Conservation (phyloP, 495 filamentous ascomycete genomes). For the Neurospora sublineolata region DNA sequence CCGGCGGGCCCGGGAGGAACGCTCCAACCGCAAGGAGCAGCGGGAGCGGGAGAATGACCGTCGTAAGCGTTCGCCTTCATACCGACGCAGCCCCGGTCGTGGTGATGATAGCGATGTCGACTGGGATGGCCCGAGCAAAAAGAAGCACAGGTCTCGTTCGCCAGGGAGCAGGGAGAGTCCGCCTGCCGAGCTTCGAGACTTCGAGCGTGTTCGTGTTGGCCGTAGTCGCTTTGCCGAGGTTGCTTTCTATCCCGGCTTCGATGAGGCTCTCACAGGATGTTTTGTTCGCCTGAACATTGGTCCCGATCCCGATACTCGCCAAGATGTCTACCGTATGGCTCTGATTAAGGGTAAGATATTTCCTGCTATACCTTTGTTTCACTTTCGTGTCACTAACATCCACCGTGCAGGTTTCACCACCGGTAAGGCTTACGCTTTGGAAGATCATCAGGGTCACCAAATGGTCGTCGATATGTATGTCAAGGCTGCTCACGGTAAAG, state of each 20-base stretch:
- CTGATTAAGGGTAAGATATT: constrained; percentile 61
- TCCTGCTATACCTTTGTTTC: neutral
- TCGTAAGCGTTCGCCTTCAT: constrained; percentile 36
- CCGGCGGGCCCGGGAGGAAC: constrained; percentile 75
- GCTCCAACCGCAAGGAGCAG: constrained; percentile 63
- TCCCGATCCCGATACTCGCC: constrained; percentile 50
- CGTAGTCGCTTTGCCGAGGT: constrained; percentile 71
- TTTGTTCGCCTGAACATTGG: constrained; percentile 75
- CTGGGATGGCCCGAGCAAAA: constrained; percentile 41
- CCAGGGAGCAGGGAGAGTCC: constrained; percentile 37
- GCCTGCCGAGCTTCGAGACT: constrained; percentile 62
- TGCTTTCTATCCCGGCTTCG: constrained; percentile 84
- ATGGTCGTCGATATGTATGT: constrained; percentile 71
- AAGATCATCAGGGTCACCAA: constrained; percentile 53
- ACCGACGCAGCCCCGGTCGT: constrained; percentile 42
- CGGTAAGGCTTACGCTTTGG: constrained; percentile 70
- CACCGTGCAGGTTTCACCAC: constrained; percentile 51
- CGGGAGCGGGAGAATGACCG: constrained; percentile 56
- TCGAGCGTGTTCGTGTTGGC: constrained; percentile 71
- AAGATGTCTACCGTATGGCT: constrained; percentile 72
- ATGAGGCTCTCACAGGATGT: constrained; percentile 63
- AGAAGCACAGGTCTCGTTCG: constrained; percentile 31
- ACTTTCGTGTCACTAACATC: neutral
- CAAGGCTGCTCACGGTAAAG: constrained; percentile 60
- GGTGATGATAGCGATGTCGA: constrained; percentile 75